Percentiles rank a stretch among this genome's conserved stretches.
These are phyloP conservation scores for Rhynchosporium secalis DNA, from an alignment of 2,329 filamentous ascomycete genomes.

Conservation along the genomic window DNA sequence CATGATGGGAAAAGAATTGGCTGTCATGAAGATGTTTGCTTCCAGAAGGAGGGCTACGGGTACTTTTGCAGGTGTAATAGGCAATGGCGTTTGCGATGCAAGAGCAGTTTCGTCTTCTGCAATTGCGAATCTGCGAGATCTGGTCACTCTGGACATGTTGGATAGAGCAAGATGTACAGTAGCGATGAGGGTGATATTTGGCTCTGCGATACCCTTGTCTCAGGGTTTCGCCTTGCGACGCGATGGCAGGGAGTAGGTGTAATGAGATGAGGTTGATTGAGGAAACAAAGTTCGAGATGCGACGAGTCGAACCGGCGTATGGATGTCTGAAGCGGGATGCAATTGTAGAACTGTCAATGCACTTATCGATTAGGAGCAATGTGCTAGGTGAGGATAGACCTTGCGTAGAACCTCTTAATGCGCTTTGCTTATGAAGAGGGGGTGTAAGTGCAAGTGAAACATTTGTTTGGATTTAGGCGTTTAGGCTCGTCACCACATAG, in stretches of 20 bases:
- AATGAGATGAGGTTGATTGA: slow-evolving; percentile 3
- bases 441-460: slow-evolving; percentile 15
- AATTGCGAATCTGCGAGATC: slow-evolving; percentile 37
- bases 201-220: slow-evolving; percentile 12
- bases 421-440: slow-evolving; percentile 10
- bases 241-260: background rate
- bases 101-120: slow-evolving; percentile 35
- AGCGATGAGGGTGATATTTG: slow-evolving; percentile 12
- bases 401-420: slow-evolving; percentile 21
- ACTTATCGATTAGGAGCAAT: slow-evolving; percentile 36
- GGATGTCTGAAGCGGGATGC: slow-evolving; percentile 23
- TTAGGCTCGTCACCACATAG: slow-evolving; percentile 20
- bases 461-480: slow-evolving; percentile 9
- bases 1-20: slow-evolving; percentile 21
- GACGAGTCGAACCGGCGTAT: slow-evolving; percentile 23
- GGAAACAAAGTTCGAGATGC: slow-evolving; percentile 5
- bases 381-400: slow-evolving; percentile 3
- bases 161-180: background rate
- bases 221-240: slow-evolving; percentile 15
- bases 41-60: slow-evolving; percentile 26
- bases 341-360: slow-evolving; percentile 29
- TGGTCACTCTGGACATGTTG: slow-evolving; percentile 38
- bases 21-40: slow-evolving; percentile 27
- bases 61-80: slow-evolving; percentile 23
- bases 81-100: slow-evolving; percentile 28